A percentile compares a stretch with the other conserved stretches of the same genome.
These are phyloP conservation scores for Vaccinium darrowii DNA, from an alignment of 148 eudicot genomes.

Conservation along the genomic window DNA sequence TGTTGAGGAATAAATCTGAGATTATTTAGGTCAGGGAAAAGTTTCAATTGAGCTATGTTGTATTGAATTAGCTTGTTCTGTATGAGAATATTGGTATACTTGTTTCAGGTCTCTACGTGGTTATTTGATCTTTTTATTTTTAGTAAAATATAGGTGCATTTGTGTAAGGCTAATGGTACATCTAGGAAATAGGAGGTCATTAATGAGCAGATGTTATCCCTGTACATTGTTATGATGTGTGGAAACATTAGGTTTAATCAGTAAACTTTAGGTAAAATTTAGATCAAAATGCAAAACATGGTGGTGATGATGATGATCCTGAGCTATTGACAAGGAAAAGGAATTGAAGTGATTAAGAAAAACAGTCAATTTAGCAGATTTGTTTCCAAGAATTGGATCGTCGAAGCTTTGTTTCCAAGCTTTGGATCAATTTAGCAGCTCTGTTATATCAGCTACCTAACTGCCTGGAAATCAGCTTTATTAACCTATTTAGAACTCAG, in stretches of 20 bases:
- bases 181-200: neutral
- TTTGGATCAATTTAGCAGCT: constrained; percentile 2
- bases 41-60: neutral
- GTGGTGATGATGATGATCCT: neutral
- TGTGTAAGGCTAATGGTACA: neutral
- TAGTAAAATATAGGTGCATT: too few species aligned
- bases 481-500: neutral
- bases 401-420: neutral
- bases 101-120: too few species aligned
- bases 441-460: neutral
- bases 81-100: neutral
- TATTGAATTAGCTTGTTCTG: too few species aligned
- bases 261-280: neutral
- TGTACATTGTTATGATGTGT: neutral
- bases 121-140: neutral
- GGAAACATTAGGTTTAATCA: neutral
- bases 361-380: neutral
- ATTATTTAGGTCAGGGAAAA: neutral
- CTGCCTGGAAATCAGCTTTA: neutral
- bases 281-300: neutral
- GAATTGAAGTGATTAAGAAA: neutral
- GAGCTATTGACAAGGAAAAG: neutral
- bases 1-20: too few species aligned
- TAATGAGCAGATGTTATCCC: neutral
- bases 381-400: neutral